These are phyloP conservation scores for Cutaneotrichosporon cyanovorans DNA, from an alignment of 1,284 basidiomycete genomes.

Conservation along the genomic window DNA sequence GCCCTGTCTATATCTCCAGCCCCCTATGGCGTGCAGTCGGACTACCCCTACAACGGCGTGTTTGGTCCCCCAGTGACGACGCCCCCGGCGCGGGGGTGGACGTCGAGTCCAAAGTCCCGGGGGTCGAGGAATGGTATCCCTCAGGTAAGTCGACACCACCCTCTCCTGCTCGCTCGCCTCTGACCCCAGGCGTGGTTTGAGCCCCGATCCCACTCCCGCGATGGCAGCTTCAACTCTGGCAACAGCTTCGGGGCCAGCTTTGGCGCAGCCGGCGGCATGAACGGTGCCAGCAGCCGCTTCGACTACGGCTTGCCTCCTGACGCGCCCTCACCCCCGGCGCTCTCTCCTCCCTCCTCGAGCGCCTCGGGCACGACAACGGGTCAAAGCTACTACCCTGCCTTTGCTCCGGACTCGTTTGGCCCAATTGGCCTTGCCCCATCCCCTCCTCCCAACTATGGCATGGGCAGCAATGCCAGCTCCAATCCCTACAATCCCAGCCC, in stretches of 20 bases:
- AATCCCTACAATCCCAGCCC: slow-evolving; percentile 18
- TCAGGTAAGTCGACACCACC: slow-evolving; percentile 28
- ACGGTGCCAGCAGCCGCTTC: neutral
- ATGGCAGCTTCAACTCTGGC: slow-evolving; percentile 13
- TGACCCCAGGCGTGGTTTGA: slow-evolving; percentile 39
- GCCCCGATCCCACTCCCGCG: slow-evolving; percentile 21
- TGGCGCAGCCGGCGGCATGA: no score
- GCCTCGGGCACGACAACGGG: slow-evolving; percentile 25
- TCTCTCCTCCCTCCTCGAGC: slow-evolving; percentile 38
- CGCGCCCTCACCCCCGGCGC: slow-evolving; percentile 30
- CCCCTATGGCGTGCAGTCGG: slow-evolving; percentile 20
- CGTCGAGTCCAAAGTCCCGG: slow-evolving; percentile 27
- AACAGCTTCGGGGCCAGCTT: slow-evolving; percentile 23
- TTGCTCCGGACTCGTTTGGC: slow-evolving; percentile 13
- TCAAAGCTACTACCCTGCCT: slow-evolving; percentile 14
- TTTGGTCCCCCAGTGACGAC: slow-evolving; percentile 35
- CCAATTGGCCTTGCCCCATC: slow-evolving; percentile 36
- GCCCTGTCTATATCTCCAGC: slow-evolving; percentile 32
- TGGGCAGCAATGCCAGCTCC: no score
- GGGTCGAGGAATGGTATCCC: slow-evolving; percentile 38
- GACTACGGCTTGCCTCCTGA: slow-evolving; percentile 33
- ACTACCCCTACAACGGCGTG: slow-evolving; percentile 40
- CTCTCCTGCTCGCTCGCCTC: neutral
- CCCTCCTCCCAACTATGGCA: slow-evolving; percentile 28
- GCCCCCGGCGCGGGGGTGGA: slow-evolving; percentile 22